Evolutionary conservation across 495 filamentous ascomycete genomes (phyloP).

Genomic region (Aspergillus heteromorphus): DNA sequence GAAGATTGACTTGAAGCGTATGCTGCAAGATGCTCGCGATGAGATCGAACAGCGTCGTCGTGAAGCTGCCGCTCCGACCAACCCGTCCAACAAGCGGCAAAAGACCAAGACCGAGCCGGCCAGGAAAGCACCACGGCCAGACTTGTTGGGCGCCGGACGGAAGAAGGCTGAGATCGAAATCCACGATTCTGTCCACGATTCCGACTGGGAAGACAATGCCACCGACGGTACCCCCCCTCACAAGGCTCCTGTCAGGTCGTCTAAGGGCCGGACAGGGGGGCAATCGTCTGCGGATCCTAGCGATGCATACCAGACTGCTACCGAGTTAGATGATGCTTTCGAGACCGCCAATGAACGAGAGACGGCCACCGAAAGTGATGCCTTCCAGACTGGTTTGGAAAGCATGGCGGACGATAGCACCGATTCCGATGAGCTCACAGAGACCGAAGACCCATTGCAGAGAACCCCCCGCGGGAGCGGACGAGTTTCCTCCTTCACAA

Average conservation of each 20-base stretch:
- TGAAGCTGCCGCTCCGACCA: slow-evolving; percentile 46
- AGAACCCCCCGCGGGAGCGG: slow-evolving; percentile 36
- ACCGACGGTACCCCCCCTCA: slow-evolving; percentile 46
- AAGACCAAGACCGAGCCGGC: slow-evolving; percentile 65
- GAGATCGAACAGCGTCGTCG: slow-evolving; percentile 75
- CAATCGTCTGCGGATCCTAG: slow-evolving; percentile 38
- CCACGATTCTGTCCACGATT: slow-evolving; percentile 65
- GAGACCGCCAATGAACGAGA: slow-evolving; percentile 74
- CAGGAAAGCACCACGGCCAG: slow-evolving; percentile 69
- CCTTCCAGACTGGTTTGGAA: slow-evolving; percentile 87
- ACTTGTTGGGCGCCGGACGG: slow-evolving; percentile 71
- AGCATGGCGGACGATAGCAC: slow-evolving; percentile 73
- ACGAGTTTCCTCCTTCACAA: slow-evolving; percentile 34
- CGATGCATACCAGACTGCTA: slow-evolving; percentile 80
- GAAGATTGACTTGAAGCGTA: slow-evolving; percentile 89
- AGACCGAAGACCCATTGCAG: slow-evolving; percentile 67
- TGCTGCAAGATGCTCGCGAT: slow-evolving; percentile 93
- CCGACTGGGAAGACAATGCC: slow-evolving; percentile 87
- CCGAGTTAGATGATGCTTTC: slow-evolving; percentile 79
- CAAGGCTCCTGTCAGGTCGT: slow-evolving; percentile 18
- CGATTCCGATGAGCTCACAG: slow-evolving; percentile 66
- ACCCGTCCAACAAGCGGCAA: slow-evolving; percentile 52
- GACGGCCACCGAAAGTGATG: slow-evolving; percentile 77
- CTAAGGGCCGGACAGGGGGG: slow-evolving; percentile 15
- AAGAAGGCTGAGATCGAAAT: slow-evolving; percentile 69